These are phyloP conservation scores for Biancaea sappan DNA, from an alignment of 306 rosid genomes.

Conservation along the genomic window DNA sequence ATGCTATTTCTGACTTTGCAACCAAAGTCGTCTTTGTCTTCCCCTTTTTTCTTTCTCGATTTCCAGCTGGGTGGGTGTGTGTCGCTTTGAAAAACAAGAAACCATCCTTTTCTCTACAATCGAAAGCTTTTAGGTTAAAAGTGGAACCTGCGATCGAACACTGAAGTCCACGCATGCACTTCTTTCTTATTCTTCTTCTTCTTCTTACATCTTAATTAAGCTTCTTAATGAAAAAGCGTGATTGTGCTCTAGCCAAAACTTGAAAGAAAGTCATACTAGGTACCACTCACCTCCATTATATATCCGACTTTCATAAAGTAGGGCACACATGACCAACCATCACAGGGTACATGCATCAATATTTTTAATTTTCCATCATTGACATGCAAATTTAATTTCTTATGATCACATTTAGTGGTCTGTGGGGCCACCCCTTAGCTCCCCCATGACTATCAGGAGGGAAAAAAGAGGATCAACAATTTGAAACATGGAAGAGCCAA, in stretches of 20 bases:
- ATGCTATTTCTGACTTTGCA: conserved; percentile 52
- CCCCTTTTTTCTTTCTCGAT: conserved; percentile 38
- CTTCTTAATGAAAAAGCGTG: conserved; percentile 29
- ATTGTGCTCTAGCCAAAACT: conserved; percentile 36
- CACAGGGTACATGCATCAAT: conserved; percentile 50
- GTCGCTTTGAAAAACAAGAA: conserved; percentile 44
- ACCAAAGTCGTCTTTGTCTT: conserved; percentile 40
- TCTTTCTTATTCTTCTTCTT: conserved; percentile 33
- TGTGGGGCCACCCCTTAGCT: conserved; percentile 44
- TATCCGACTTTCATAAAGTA: conserved; percentile 43
- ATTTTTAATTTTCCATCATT: conserved; percentile 43
- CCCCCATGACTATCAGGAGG: conserved; percentile 39
- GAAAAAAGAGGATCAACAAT: conserved; percentile 45
- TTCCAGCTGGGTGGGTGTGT: conserved; percentile 40
- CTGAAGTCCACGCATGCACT: conserved; percentile 90
- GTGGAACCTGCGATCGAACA: conserved; percentile 60
- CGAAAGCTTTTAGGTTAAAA: conserved; percentile 86
- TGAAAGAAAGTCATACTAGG: conserved; percentile 32
- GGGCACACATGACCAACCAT: conserved; percentile 44
- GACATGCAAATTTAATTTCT: conserved; percentile 50
- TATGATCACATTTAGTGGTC: conserved; percentile 35
- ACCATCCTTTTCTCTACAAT: conserved; percentile 50
- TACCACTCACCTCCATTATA: conserved; percentile 35
- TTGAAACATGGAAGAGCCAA: conserved; percentile 36
- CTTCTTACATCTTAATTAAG: conserved; percentile 29